Percentiles rank a stretch among this genome's conserved stretches.
These are phyloP conservation scores for Gloeophyllum trabeum DNA, from an alignment of 768 basidiomycete genomes.

Conservation along the genomic window DNA sequence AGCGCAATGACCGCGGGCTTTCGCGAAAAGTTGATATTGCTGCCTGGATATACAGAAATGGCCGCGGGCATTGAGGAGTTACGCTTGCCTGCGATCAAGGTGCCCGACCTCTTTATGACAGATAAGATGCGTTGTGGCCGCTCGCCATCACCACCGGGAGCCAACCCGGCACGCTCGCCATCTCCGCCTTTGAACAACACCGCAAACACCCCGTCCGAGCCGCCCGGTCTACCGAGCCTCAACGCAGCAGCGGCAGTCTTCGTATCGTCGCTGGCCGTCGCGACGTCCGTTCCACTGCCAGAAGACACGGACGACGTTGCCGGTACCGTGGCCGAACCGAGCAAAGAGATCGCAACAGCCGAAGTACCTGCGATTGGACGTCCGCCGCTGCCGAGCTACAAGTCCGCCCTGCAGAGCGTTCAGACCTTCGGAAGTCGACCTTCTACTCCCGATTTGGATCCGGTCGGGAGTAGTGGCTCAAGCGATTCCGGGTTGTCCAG, in stretches of 20 bases:
- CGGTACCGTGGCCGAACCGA: no score
- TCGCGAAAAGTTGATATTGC: slow-evolving; percentile 50
- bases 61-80: slow-evolving; percentile 50
- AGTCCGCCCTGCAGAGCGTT: background rate
- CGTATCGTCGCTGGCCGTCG: background rate
- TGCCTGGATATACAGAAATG: slow-evolving; percentile 52
- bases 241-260: background rate
- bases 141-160: background rate
- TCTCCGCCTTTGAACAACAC: background rate
- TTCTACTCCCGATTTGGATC: slow-evolving; percentile 3
- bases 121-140: slow-evolving; percentile 18
- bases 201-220: background rate
- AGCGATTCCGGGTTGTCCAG: slow-evolving; percentile 27
- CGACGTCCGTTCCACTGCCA: background rate
- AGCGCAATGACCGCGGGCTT: slow-evolving; percentile 56
- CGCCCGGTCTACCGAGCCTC: background rate
- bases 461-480: slow-evolving; percentile 26
- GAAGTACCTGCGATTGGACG: no score
- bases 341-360: no score
- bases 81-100: slow-evolving; percentile 36
- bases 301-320: no score
- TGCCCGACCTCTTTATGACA: slow-evolving; percentile 49
- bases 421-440: background rate
- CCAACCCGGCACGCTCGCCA: background rate
- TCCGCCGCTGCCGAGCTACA: background rate